phyloP scores from a whole-genome alignment of 148 eudicot genomes.

The Camellia granthamiana region DNA sequence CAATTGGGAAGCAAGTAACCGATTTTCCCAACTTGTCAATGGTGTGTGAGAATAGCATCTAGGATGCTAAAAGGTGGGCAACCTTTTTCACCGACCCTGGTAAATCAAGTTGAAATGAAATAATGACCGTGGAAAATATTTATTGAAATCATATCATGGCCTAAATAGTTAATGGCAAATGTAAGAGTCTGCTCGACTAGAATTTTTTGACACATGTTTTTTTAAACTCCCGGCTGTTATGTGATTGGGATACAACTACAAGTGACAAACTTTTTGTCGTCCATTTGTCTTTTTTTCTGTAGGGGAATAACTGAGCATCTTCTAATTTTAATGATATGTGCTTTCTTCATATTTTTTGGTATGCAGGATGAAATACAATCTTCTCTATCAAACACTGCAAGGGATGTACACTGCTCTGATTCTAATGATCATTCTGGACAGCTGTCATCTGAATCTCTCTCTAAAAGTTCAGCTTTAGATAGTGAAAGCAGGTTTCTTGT shows the following conservation, averaged over 20 bases:
- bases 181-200: neutral
- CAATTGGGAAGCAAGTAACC: neutral
- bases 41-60: slow-evolving; percentile 4
- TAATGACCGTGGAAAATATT: neutral
- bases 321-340: neutral
- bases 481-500: slow-evolving; percentile 50
- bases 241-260: neutral
- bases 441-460: slow-evolving; percentile 35
- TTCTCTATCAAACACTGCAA: slow-evolving; percentile 26
- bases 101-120: neutral
- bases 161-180: neutral
- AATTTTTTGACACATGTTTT: neutral
- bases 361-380: slow-evolving; percentile 58
- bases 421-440: slow-evolving; percentile 31
- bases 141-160: neutral
- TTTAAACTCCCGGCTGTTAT: neutral
- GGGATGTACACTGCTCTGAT: slow-evolving; percentile 35
- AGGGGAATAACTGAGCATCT: neutral
- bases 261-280: neutral
- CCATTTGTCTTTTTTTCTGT: neutral
- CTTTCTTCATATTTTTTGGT: slow-evolving; percentile 9
- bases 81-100: neutral
- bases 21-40: neutral
- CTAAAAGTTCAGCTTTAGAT: slow-evolving; percentile 26
- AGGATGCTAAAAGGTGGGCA: neutral